Base-by-base conservation (phyloP, 23 red algal species). In the Chondrus crispus region DNA sequence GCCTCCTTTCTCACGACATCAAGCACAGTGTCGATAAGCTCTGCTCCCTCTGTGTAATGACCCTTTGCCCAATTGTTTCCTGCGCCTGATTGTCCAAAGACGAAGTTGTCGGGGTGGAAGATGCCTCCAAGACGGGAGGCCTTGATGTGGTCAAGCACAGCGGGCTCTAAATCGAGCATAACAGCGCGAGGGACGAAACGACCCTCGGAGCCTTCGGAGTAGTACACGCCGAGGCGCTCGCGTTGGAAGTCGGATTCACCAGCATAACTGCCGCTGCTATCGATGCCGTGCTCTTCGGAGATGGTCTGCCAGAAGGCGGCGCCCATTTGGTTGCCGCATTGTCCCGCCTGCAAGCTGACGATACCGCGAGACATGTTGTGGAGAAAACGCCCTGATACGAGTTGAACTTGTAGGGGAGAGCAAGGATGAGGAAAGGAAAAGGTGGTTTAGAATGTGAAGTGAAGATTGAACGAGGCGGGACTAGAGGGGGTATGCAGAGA, bases 1-100 rank as follows among this genome's bases (percentile, higher is more conserved):
- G 93, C 94, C 80, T 99, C 97, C 30, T 85, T 58, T 46, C 94
- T 91, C 19, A 99, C 93, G 62, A 99, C 97, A 75, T 99, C 97
- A 14, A 99, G 74, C 2, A 94, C 93, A 46, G 40, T 84, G 37
- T 99, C 97, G 7, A 99, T 84, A 22, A 99, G 91, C 84, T 99
- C 97, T 26, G 97, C 97, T 44, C 97, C 97, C 62, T 99, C 97
- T 28, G 97, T 99, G 94, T 99, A 99, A 79, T 99, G 97, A 45
- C 97, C 97, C 82, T 99, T 99, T 37, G 97, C 97, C 97, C 97
- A 99, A 87, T 99, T 99, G 78, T 99, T 99, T 36, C 97, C 97
- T 2, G 97, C 97, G 22, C 97, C 94, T 18, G 88, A 93, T 80
- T 99, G 97, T 24, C 97, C 97, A 62, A 85, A 93, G 24, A 99